phyloP scores from a whole-genome alignment of 225 moss, liverwort and hornwort genomes.

The Physcomitrellopsis africana region DNA sequence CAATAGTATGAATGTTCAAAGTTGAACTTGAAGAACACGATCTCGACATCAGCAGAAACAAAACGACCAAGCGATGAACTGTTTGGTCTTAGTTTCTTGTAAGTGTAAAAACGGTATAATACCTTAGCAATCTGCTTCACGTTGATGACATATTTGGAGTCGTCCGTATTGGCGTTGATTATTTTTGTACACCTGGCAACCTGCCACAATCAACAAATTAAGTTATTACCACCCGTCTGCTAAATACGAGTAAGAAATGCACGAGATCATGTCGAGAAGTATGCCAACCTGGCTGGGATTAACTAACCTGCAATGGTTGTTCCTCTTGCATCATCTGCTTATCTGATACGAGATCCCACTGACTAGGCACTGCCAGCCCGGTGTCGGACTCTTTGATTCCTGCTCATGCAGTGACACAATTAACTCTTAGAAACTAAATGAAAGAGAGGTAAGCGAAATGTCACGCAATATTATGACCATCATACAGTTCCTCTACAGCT shows the following conservation, averaged over 20 bases:
- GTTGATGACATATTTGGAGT: constrained; percentile 93
- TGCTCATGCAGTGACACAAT: constrained; percentile 30
- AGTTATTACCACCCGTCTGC: background rate
- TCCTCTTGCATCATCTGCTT: constrained; percentile 99
- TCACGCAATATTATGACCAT: no score
- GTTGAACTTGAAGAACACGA: background rate
- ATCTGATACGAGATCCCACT: constrained; percentile 96
- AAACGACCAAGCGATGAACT: background rate
- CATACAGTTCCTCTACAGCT: no score
- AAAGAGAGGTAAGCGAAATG: background rate
- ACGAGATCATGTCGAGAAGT: background rate
- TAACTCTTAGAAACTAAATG: constrained; percentile 16
- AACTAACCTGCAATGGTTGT: constrained; percentile 76
- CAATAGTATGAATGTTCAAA: background rate
- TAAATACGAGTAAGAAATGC: background rate
- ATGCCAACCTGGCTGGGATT: background rate
- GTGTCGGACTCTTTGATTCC: constrained; percentile 97
- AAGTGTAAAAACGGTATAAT: background rate
- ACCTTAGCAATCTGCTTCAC: constrained; percentile 98
- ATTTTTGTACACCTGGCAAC: constrained; percentile 97
- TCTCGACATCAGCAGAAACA: background rate
- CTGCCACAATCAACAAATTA: constrained; percentile 36
- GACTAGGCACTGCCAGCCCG: constrained; percentile 86
- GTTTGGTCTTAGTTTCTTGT: background rate
- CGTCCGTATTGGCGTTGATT: constrained; percentile 85